These are phyloP conservation scores for Aureobasidium zeae DNA, from an alignment of 2,329 filamentous ascomycete species.

Conservation along the genomic window DNA sequence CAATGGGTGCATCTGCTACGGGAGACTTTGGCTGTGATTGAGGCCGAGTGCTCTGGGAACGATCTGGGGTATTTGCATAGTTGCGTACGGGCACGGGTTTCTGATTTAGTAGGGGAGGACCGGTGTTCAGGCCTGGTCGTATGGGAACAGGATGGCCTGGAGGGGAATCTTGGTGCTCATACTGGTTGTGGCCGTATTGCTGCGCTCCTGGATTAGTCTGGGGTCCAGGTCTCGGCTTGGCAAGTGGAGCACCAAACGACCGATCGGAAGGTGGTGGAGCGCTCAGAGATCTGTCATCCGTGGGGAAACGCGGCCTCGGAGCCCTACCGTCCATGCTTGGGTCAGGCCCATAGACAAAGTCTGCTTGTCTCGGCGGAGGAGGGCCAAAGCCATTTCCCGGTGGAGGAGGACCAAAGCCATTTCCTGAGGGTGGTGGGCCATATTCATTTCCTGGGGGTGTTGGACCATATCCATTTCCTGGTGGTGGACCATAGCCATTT, in stretches of 20 bases:
- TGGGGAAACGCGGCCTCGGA: neutral
- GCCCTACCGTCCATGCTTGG: neutral
- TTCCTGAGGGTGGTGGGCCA: neutral
- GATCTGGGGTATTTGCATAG: conserved; percentile 23
- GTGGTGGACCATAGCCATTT: too few relatives aligned
- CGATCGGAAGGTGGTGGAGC: conserved; percentile 13
- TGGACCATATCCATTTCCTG: too few relatives aligned
- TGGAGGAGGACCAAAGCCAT: neutral
- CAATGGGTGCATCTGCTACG: conserved; percentile 14
- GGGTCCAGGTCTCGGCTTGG: conserved; percentile 18
- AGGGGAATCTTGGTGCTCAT: conserved; percentile 44
- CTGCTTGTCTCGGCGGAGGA: conserved; percentile 1
- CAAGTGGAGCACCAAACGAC: conserved; percentile 21
- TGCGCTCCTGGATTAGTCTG: conserved; percentile 3
- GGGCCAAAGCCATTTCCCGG: neutral
- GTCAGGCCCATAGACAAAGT: neutral
- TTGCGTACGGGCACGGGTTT: conserved; percentile 47
- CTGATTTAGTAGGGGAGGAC: conserved; percentile 26
- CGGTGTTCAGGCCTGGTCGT: conserved; percentile 41
- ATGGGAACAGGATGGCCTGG: conserved; percentile 48
- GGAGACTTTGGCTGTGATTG: neutral
- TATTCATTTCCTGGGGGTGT: neutral
- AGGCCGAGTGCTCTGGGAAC: neutral
- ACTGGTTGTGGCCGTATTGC: conserved; percentile 18
- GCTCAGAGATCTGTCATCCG: conserved; percentile 3